A percentile compares a stretch with the other conserved stretches of the same genome.
Conservation (phyloP, 305 asterid genomes). For the Fraxinus sp. region DNA sequence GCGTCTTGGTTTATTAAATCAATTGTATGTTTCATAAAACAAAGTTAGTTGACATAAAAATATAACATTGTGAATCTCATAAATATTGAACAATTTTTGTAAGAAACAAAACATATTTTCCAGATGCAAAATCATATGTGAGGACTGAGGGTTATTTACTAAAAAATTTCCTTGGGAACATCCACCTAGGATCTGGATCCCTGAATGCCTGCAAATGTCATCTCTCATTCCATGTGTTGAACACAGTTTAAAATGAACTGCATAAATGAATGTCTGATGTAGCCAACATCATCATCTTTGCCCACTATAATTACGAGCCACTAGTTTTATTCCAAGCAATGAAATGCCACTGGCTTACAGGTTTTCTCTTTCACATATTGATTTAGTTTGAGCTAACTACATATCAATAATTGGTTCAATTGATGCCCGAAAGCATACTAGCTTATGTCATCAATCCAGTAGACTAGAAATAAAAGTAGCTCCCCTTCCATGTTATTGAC, state of each 20-base stretch:
- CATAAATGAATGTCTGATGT: neutral
- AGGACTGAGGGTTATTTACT: neutral
- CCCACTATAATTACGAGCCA: neutral
- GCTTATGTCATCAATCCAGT: neutral
- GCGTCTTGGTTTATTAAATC: neutral
- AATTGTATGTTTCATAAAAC: neutral
- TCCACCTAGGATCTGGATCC: neutral
- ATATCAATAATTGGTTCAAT: neutral
- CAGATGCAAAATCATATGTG: neutral
- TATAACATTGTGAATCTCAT: neutral
- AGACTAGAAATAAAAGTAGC: neutral
- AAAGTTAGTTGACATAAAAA: neutral
- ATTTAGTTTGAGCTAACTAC: neutral
- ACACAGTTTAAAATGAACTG: neutral
- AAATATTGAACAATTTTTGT: neutral
- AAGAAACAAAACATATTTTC: neutral
- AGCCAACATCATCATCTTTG: slow-evolving; percentile 5
- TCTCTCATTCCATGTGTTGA: neutral
- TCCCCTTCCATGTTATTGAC: neutral
- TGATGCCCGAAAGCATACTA: neutral
- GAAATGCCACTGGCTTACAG: neutral
- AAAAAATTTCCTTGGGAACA: neutral
- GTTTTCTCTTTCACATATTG: neutral
- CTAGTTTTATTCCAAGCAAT: neutral
- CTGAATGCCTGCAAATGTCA: neutral